These are phyloP conservation scores for Coemansia sp. DNA, from an alignment of 192 early-diverging fungal genomes.

Conservation along the genomic window DNA sequence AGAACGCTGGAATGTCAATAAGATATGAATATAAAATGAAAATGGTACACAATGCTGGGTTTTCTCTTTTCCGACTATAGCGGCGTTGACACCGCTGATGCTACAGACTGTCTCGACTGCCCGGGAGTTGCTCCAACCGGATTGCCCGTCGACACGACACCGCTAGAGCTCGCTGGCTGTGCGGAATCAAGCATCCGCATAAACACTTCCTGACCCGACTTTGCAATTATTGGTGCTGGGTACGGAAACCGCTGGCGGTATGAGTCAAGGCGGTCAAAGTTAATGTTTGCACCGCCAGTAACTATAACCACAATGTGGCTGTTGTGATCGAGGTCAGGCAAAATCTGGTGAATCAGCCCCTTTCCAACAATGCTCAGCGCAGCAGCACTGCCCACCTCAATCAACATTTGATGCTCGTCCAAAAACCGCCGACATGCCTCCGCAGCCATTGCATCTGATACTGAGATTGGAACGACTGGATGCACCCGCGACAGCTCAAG, in stretches of 20 bases:
- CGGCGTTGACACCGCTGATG: slow-evolving; percentile 4
- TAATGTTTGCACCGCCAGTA: slow-evolving; percentile 67
- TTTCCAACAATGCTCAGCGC: slow-evolving; percentile 62
- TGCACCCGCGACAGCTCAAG: slow-evolving; percentile 25
- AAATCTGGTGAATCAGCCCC: slow-evolving; percentile 58
- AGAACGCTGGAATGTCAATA: neutral
- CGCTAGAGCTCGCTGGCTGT: slow-evolving; percentile 6
- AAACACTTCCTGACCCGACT: slow-evolving; percentile 66
- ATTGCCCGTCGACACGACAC: neutral
- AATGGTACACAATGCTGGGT: neutral
- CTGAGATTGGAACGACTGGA: slow-evolving; percentile 18
- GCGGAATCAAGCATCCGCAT: slow-evolving; percentile 44
- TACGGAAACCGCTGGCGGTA: slow-evolving; percentile 60
- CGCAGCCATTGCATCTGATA: slow-evolving; percentile 51
- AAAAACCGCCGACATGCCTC: slow-evolving; percentile 47
- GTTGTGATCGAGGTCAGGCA: slow-evolving; percentile 54
- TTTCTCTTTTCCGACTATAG: neutral
- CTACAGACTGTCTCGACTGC: neutral
- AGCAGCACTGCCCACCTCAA: slow-evolving; percentile 64
- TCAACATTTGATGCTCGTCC: slow-evolving; percentile 44
- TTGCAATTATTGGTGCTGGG: slow-evolving; percentile 64
- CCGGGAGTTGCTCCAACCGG: neutral
- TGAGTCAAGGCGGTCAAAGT: slow-evolving; percentile 56
- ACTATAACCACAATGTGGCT: slow-evolving; percentile 67
- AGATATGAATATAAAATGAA: neutral